Base-by-base conservation (phyloP, 163 green algal species). In the Chlamydomonas reinhardtii region DNA sequence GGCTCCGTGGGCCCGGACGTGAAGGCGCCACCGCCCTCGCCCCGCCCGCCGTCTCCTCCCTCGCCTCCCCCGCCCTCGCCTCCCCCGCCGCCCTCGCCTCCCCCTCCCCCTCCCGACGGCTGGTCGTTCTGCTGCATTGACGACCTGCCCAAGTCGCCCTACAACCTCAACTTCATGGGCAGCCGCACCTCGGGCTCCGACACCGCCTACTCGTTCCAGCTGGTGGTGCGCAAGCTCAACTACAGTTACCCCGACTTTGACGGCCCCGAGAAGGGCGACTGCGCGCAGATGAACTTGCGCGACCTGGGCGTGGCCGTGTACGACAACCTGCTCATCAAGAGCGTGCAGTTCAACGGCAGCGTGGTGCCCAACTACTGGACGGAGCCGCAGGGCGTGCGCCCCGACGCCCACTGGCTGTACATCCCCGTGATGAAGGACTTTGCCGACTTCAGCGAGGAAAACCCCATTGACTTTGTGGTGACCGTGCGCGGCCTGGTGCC, bases 281-380 rank as follows among this genome's bases (percentile, higher is more conserved):
- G 89, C 82, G 31, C 64, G 14, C 34, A 74, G 25, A 92, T 92
- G 89, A 89, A 71, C 82, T 37, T 92, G 4, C 81, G 85, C 25
- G 89, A 92, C 73, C 4, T 90, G 20, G 80, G 66, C 27, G 29
- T 92, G 0, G 71, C 81, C 11, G 84, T 92, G 29, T 90, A 88
- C 35, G 43, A 86, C 82, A 64, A 88, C 37, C 82, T 92, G 24
- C 71, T 85, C 4, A 59, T 92, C 17, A 90, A 90, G 85, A 74
- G 85, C 31, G 89, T 92, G 37, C 76, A 86, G 43, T 90, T 90
- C 81, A 90, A 92, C 82, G 71, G 77, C 75, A 84, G 76, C 34
- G 34, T 84, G 4, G 27, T 74, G n/a, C 48, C 48, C 48, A 25
- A 76, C 35, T 75, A 59, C 37, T 87, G 72, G 64, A n/a, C 35